Evolutionary conservation across 257 asterid genomes (phyloP), one percentile per base, ranked within the genome.

Genomic region (Capsicum baccatum): DNA sequence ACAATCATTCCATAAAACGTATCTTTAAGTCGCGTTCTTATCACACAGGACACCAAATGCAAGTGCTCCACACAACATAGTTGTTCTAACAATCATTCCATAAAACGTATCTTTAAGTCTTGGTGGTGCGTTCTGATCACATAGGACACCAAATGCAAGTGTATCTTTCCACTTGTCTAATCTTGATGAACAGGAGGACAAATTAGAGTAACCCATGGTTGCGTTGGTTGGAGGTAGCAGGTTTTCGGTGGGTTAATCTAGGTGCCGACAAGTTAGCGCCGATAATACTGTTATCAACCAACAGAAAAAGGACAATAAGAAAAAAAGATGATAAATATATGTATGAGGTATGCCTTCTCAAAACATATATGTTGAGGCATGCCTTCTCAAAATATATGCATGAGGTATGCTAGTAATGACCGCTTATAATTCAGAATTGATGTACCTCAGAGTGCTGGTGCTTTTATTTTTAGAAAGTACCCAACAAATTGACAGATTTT

Each of bases 101-200:
- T 66, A 66, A 13, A 35, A 13, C 74, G 35, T 66, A 66, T 19
- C 48, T 66, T 55, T 16, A 37, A 68, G 6, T 14, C 74, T 67
- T 14, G 5, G 74, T 67, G 21, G 74, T 67, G 12, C 21, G 35
- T 67, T 67, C 74, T 67, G 1, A 67, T 3, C 12, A 67, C 74
- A 6, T 35, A 66, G 73, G 74, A 67, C 74, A 67, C 50, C 74
- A 67, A 35, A 67, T 67, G 50, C 3, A 12, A 35, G 42, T 14
- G 73, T 13, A 66, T 66, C 73, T 66, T 68, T 68, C 78, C 52
- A 68, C 78, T 39, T 1, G 78, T 68, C 78, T 39, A 68, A 68
- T 68, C 78, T 39, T 68, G 78, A 39, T 16, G 14, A 12, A 14
- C 26, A 37, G 44, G 4, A 12, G 52, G 78, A 37, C 26, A 39